These are phyloP conservation scores for Cronartium quercuum DNA, from an alignment of 1,284 basidiomycete genomes.

Conservation along the genomic window DNA sequence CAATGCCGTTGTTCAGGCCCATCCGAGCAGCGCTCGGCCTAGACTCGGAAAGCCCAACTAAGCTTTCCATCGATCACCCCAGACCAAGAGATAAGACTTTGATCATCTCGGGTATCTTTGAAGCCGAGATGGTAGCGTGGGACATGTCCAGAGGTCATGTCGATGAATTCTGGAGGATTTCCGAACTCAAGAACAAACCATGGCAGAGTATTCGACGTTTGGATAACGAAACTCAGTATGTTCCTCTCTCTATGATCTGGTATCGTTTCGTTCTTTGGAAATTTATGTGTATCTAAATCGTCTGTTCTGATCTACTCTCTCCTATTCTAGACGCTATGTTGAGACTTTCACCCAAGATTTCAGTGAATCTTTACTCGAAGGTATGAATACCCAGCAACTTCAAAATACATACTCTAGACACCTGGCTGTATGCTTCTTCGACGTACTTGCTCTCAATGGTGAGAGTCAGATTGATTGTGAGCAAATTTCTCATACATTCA, in stretches of 20 bases:
- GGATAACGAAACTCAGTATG: background rate
- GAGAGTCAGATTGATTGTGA: conserved; percentile 55
- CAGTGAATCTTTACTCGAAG: conserved; percentile 49
- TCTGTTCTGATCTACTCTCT: background rate
- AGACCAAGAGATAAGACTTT: background rate
- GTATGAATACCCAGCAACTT: conserved; percentile 51
- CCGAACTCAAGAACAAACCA: conserved; percentile 12
- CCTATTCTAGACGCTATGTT: background rate
- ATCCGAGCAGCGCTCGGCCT: conserved; percentile 62
- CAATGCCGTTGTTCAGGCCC: conserved; percentile 51
- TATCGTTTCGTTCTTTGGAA: background rate
- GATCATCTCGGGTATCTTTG: conserved; percentile 57
- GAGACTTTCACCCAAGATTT: background rate
- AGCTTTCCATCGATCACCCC: conserved; percentile 16
- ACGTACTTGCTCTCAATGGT: conserved; percentile 63
- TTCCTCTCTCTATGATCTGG: background rate
- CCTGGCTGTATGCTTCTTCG: conserved; percentile 76
- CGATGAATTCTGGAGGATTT: conserved; percentile 53
- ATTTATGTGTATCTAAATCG: background rate
- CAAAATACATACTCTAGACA: conserved; percentile 54
- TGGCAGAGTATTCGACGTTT: background rate
- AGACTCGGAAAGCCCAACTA: conserved; percentile 24
- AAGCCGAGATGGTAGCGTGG: conserved; percentile 81
- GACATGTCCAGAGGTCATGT: conserved; percentile 54
- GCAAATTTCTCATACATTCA: conserved; percentile 1